phyloP scores from a whole-genome alignment of 306 rosid species.

The Urtica urens region DNA sequence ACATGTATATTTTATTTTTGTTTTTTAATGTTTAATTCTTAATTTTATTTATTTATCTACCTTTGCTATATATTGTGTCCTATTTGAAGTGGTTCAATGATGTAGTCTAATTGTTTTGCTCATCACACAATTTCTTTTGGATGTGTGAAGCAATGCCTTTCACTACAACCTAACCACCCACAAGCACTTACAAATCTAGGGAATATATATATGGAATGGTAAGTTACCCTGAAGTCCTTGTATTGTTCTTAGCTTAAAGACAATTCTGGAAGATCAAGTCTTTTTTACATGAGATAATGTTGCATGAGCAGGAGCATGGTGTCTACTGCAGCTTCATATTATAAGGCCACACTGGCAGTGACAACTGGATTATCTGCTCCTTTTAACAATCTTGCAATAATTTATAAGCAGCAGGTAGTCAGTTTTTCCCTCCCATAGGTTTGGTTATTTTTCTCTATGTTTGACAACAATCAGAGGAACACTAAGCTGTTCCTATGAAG shows the following conservation, averaged over 20 bases:
- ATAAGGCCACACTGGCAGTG: constrained; percentile 84
- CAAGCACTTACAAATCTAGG: constrained; percentile 97
- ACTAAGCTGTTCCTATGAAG: no score
- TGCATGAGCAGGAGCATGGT: constrained; percentile 72
- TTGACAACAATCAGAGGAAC: no score
- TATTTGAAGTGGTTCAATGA: not conserved
- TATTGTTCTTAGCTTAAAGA: not conserved
- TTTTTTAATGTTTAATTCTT: no score
- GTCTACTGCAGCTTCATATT: constrained; percentile 82
- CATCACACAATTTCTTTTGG: not conserved
- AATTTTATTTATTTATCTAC: no score
- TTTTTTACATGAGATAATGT: not conserved
- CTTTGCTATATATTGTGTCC: no score
- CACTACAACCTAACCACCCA: constrained; percentile 84
- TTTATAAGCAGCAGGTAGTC: constrained; percentile 86
- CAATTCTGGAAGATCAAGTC: not conserved
- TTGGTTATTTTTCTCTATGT: no score
- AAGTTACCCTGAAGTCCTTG: constrained; percentile 13
- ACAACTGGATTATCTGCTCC: constrained; percentile 97
- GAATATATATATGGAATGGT: constrained; percentile 97
- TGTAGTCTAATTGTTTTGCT: constrained; percentile 1
- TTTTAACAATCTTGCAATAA: constrained; percentile 84
- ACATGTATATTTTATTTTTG: no score
- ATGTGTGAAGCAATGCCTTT: constrained; percentile 79
- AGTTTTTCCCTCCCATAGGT: not conserved